Evolutionary conservation across 768 basidiomycete genomes (phyloP), one percentile per base, ranked within the genome.

Genomic region (Termitomyces sp.): DNA sequence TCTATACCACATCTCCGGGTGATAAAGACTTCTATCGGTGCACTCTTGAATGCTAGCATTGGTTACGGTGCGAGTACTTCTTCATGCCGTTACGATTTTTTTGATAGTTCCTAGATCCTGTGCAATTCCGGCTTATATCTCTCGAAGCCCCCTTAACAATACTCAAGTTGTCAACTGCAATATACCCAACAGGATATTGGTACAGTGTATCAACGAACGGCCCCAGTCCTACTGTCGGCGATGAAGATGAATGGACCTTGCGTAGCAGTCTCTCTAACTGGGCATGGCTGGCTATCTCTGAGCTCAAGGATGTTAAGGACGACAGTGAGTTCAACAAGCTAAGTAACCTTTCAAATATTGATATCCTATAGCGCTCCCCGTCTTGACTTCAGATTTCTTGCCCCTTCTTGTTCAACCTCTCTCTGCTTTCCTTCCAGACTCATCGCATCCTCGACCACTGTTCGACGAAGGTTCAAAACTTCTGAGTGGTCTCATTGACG

Each of bases 151-250:
- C 85, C 4, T 69, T 79, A 60, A 88, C 86, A 1, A 80, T 93
- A 48, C 75, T 92, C 56, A 84, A 82, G 56, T 68, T 93, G 38
- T 83, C 87, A 2, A 77, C 76, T 8, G 78, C 82, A 4, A 77
- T 92, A 67, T 94, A 91, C 68, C 87, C 87, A n/a, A 81, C 85
- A 13, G 84, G 82, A 10, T 73, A 80, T 13, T 93, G 92, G 91
- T 71, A 76, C 24, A 65, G 69, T 26, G 30, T 58, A 5, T 43
- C 59, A 26, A 61, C 64, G 33, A 54, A 61, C 1, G 70, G 63
- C 28, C 57, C 69, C n/a, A 63, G 44, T 4, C 58, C 65, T 5
- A 63, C 72, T 38, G 60, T 70, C 44, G 35, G 44, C 50, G 49
- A 67, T 32, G 70, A 73, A 35, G 87, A 90, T 61, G 75, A 81